A percentile compares a stretch with the other conserved stretches of the same genome.
Evolutionary conservation across 2,329 filamentous ascomycete species (phyloP).

Genomic region (Cadophora gregata): DNA sequence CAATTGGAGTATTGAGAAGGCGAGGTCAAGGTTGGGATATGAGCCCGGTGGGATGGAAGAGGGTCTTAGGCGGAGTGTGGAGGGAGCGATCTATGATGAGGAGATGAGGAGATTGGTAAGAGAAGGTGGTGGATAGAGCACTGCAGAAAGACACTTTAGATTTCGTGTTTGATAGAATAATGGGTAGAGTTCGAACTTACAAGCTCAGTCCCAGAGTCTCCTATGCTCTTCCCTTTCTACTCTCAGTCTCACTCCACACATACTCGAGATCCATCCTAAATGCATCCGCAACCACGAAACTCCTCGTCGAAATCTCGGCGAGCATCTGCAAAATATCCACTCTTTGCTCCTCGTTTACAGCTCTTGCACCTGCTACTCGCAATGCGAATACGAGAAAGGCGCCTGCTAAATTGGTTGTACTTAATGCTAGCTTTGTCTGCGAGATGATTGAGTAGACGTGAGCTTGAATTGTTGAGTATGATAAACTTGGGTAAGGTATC

Average conservation of each 20-base stretch:
- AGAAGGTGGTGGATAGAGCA: not conserved
- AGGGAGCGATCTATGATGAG: conserved; percentile 14
- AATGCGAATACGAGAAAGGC: conserved; percentile 37
- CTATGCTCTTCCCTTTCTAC: not conserved
- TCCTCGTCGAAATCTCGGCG: conserved; percentile 29
- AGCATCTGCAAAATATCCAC: conserved; percentile 27
- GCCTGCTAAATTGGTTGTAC: conserved; percentile 30
- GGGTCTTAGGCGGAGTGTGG: conserved; percentile 9
- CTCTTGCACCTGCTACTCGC: conserved; percentile 36
- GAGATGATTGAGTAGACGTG: conserved; percentile 32
- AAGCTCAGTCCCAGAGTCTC: not conserved
- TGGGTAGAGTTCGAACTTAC: not conserved
- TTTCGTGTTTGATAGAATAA: not conserved
- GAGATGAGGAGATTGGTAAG: conserved; percentile 16
- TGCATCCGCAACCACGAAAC: conserved; percentile 36
- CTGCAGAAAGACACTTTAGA: not conserved
- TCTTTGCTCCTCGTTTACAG: conserved; percentile 19
- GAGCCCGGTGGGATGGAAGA: conserved; percentile 1
- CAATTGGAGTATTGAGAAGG: conserved; percentile 16
- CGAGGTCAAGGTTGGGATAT: conserved; percentile 2
- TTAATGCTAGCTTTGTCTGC: conserved; percentile 21
- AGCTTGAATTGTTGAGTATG: conserved; percentile 14
- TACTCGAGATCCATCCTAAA: conserved; percentile 30
- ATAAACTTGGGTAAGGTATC: conserved; percentile 19
- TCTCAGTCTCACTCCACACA: conserved; percentile 25